Conservation (phyloP, 257 asterid species). For the Solanum pennellii region DNA sequence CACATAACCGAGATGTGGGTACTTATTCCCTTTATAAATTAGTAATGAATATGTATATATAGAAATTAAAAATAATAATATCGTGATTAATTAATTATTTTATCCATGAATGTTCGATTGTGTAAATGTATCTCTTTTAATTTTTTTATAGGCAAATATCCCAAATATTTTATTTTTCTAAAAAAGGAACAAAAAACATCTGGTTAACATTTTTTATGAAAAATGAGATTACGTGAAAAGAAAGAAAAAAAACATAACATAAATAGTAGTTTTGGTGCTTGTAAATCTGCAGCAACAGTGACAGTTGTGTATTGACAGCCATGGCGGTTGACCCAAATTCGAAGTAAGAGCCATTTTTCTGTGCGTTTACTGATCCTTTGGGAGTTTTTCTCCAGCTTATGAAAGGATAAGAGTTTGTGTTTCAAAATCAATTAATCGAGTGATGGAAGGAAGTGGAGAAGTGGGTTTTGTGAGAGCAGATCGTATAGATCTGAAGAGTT, state of each 20-base stretch:
- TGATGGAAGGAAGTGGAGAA: conserved; percentile 10
- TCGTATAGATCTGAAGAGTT: conserved; percentile 68
- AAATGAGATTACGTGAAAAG: neutral
- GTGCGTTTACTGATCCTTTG: neutral
- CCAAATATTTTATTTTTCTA: neutral
- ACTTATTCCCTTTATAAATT: too few species aligned
- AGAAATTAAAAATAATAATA: too few species aligned
- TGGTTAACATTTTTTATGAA: neutral
- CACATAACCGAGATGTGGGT: too few species aligned
- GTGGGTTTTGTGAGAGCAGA: conserved; percentile 58
- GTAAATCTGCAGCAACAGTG: neutral
- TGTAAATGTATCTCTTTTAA: too few species aligned
- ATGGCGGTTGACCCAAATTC: neutral
- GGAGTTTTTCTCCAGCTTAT: neutral
- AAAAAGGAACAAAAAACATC: neutral
- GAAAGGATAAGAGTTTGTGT: neutral
- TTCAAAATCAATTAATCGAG: neutral
- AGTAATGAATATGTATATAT: too few species aligned
- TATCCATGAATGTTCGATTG: neutral
- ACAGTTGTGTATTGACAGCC: neutral
- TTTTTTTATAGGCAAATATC: neutral
- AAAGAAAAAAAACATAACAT: neutral
- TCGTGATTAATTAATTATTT: too few species aligned
- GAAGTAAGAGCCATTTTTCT: neutral
- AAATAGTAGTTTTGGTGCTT: neutral